A percentile compares a stretch with the other conserved stretches of the same genome.
These are phyloP conservation scores for Petrea volubilis DNA, from an alignment of 257 asterid species.

Conservation along the genomic window DNA sequence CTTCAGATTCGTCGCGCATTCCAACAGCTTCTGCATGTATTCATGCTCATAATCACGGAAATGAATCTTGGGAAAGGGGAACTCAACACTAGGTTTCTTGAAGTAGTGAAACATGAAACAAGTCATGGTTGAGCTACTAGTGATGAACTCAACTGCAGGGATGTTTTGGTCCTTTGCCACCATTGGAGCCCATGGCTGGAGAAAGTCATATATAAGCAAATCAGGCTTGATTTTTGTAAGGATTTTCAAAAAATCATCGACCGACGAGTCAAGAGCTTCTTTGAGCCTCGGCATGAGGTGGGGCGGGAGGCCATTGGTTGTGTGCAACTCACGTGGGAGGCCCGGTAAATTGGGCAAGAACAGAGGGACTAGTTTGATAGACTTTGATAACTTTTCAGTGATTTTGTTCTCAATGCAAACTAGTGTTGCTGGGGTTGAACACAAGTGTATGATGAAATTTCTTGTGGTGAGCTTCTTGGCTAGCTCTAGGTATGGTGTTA, in stretches of 20 bases:
- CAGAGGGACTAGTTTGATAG: slow-evolving; percentile 34
- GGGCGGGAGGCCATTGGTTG: slow-evolving; percentile 52
- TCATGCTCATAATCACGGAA: slow-evolving; percentile 30
- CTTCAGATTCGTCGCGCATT: neutral
- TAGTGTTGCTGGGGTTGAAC: slow-evolving; percentile 46
- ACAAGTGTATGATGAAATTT: slow-evolving; percentile 35
- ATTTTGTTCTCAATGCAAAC: slow-evolving; percentile 27
- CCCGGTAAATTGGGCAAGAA: slow-evolving; percentile 15
- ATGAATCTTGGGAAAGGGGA: slow-evolving; percentile 29
- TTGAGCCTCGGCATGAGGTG: slow-evolving; percentile 44
- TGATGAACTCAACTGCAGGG: slow-evolving; percentile 41
- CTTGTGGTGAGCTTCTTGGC: slow-evolving; percentile 44
- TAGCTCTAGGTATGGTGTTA: slow-evolving; percentile 48
- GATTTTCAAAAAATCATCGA: slow-evolving; percentile 19
- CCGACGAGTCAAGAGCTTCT: slow-evolving; percentile 26
- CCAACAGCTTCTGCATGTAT: neutral
- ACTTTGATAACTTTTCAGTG: neutral
- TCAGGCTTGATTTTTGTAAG: slow-evolving; percentile 29
- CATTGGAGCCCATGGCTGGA: slow-evolving; percentile 45
- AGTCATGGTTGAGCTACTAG: slow-evolving; percentile 38
- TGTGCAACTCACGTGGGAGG: slow-evolving; percentile 39
- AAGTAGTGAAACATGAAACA: slow-evolving; percentile 40
- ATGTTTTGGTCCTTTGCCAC: slow-evolving; percentile 25
- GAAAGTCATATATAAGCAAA: slow-evolving; percentile 37
- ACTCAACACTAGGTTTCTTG: slow-evolving; percentile 10